Evolutionary conservation across 805 yeast genomes (phyloP).

Genomic region (Priceomyces medius): DNA sequence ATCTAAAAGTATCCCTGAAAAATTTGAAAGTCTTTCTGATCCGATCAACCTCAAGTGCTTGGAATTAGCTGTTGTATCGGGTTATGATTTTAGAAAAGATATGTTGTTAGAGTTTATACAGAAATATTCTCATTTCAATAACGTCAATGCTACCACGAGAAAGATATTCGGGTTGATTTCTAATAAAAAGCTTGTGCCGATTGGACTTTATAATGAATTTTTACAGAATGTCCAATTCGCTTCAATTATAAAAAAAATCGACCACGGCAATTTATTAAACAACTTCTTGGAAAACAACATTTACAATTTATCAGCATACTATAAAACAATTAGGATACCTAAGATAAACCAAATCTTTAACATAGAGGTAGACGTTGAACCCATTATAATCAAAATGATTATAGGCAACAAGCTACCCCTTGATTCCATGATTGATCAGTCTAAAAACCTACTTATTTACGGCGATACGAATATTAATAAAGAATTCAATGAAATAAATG

Average conservation of each 20-base stretch:
- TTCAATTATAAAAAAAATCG: slow-evolving; percentile 9
- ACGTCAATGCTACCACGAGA: slow-evolving; percentile 4
- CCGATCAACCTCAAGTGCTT: slow-evolving; percentile 26
- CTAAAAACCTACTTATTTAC: slow-evolving; percentile 23
- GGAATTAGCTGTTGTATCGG: slow-evolving; percentile 29
- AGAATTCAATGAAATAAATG: slow-evolving; percentile 15
- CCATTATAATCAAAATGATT: slow-evolving; percentile 34
- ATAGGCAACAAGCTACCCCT: slow-evolving; percentile 28
- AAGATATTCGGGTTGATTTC: slow-evolving; percentile 10
- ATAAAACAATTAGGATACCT: slow-evolving; percentile 21
- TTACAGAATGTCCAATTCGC: slow-evolving; percentile 4
- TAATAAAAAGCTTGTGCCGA: slow-evolving; percentile 16
- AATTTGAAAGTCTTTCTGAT: slow-evolving; percentile 7
- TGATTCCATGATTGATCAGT: slow-evolving; percentile 34
- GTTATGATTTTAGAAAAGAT: slow-evolving; percentile 32
- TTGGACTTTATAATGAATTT: slow-evolving; percentile 13
- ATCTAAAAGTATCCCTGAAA: slow-evolving; percentile 13
- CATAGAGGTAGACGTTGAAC: slow-evolving; percentile 20
- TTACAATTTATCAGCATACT: slow-evolving; percentile 28
- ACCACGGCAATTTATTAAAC: slow-evolving; percentile 12
- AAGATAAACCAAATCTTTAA: slow-evolving; percentile 21
- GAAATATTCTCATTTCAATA: slow-evolving; percentile 5
- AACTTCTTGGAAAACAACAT: slow-evolving; percentile 34
- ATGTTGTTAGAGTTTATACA: slow-evolving; percentile 21
- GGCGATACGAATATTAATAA: slow-evolving; percentile 11